Evolutionary conservation across 2,329 filamentous ascomycete species (phyloP), one percentile per base, ranked within the genome.

Genomic region (Shiraia sp.): DNA sequence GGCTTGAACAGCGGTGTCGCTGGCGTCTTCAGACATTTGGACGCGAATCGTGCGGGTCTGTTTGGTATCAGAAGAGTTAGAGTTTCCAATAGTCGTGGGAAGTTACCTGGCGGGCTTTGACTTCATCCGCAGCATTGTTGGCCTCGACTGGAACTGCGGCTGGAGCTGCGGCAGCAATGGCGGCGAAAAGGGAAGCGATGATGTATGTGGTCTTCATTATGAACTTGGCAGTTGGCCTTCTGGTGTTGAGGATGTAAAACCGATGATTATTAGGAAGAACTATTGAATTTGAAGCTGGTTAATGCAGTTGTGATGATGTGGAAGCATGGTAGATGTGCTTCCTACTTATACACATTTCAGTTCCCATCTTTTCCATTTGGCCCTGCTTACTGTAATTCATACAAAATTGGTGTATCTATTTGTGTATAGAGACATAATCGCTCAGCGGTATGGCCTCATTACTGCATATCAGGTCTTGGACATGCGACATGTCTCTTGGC

Each of bases 181-280:
- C 41, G 12, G 47, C 35, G 15, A 52, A 40, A 43, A 56, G 33
- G 12, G 53, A 36, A 13, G 47, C 26, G 38, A 54, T 27, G 34
- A 56, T 37, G 34, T 44, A 2, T 8, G 47, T 45, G 19, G 41
- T 8, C 30, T 51, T 42, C 52, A 55, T 55, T 29, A 27, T 53
- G 32, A 19, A 32, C 15, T 7, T 4, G 14, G 10, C 2, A 19
- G 25, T n/a, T 23, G 15, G 16, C 23, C 24, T 17, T 17, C 28
- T 14, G n/a, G 25, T 9, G 12, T 16, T 8, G n/a, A 28, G 24
- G 6, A 7, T 36, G 19, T 17, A 10, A 17, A 15, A 10, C 13
- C 12, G 28, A n/a, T 31, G 14, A 7, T 23, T 33, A 13, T 23
- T 30, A n/a, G n/a, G n/a, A n/a, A n/a, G 27, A 22, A 10, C 6